phyloP scores from a whole-genome alignment of 345 rosid genomes.

The Corymbia maculata region DNA sequence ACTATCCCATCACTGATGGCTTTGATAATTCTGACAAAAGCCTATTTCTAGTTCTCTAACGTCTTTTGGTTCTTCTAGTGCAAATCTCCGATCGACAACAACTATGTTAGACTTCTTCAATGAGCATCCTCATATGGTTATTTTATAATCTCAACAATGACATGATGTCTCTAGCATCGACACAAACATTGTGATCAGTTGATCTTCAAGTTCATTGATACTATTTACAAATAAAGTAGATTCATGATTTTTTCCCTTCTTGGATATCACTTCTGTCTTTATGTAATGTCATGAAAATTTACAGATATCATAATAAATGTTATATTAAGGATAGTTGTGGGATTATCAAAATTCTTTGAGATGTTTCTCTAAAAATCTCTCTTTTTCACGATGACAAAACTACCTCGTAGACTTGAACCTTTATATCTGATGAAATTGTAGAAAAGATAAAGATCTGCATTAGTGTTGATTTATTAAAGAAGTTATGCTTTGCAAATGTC shows the following conservation, averaged over 20 bases:
- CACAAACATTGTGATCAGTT: neutral
- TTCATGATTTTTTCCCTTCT: neutral
- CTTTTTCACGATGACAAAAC: neutral
- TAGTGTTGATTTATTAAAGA: neutral
- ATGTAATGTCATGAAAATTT: neutral
- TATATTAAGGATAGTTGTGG: neutral
- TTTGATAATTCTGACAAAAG: no score
- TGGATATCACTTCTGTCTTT: neutral
- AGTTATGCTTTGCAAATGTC: neutral
- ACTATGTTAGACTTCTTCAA: neutral
- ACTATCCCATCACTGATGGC: neutral
- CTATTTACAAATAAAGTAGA: neutral
- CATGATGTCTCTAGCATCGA: neutral
- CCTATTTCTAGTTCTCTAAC: neutral
- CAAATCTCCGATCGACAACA: neutral
- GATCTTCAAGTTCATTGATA: neutral
- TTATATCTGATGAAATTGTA: neutral
- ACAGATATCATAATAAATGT: neutral
- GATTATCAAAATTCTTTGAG: neutral
- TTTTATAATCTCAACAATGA: neutral
- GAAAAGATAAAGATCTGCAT: neutral
- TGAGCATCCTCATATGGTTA: neutral
- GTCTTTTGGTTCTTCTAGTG: no score
- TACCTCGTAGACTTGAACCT: neutral
- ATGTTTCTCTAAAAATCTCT: neutral